Base-by-base conservation (phyloP, 768 basidiomycete genomes). In the Lanmaoa rubissima region DNA sequence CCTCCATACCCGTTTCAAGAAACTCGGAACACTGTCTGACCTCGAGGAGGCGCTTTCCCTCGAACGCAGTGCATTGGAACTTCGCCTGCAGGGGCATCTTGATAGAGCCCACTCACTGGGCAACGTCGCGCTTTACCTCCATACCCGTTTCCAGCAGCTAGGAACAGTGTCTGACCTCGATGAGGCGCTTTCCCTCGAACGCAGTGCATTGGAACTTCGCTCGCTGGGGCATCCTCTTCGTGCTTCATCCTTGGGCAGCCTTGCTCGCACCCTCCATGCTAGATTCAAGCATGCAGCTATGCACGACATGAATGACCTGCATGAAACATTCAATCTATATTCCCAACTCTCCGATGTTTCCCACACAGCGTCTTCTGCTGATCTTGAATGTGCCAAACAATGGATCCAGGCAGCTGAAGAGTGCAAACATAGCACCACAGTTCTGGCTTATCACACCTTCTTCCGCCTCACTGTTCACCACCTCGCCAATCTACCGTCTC, bases 371-470 rank as follows among this genome's bases (percentile, higher is more conserved):
- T 59, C 41, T 34, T 17, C 10, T 4, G 6, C 4, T n/a, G 41
- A 28, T 24, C 17, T 52, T 1, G 0, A n/a, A 3, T n/a, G n/a
- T 2, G 45, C 38, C 13, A 56, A 46, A 13, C 4, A 28, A 28
- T 28, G 28, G 28, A 28, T 28, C 28, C 28, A 28, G 28, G 28
- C 28, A 28, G 28, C 28, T 6, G 57, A 61, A 40, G n/a, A 47
- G 3, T 49, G 16, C 21, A 3, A 42, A 16, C 63, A 65, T n/a
- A 4, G 6, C 7, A 45, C 63, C 0, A 48, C 51, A n/a, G 26
- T 61, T 2, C n/a, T 56, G 31, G 64, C 64, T 1, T 66, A 66
- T 26, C 32, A 54, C 42, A 58, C 54, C 1, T 62, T 44, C n/a
- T 4, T 62, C 2, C 46, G 53, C 12, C 6, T 57, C 2, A 35